phyloP scores from a whole-genome alignment of 192 early-diverging fungal genomes.

The Cladochytrium replicatum region DNA sequence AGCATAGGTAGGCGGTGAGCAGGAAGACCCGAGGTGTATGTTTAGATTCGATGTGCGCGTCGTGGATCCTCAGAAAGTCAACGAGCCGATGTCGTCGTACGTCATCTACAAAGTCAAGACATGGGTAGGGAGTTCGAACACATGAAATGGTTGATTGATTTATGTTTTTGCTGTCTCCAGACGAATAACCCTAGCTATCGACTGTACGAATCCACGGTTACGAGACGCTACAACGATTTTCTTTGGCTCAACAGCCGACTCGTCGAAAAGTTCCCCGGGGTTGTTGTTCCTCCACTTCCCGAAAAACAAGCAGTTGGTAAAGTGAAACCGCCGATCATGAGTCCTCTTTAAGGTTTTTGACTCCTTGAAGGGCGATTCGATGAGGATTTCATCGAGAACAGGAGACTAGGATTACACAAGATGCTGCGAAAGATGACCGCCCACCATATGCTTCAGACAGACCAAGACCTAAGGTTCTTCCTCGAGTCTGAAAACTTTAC shows the following conservation, averaged over 20 bases:
- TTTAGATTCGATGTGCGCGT: conserved; percentile 38
- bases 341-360: not conserved
- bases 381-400: conserved; percentile 88
- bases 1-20: too few species aligned
- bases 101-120: conserved; percentile 81
- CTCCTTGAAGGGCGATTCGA: conserved; percentile 66
- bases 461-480: conserved; percentile 76
- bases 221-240: conserved; percentile 87
- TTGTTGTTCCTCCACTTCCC: conserved; percentile 85
- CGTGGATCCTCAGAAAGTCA: conserved; percentile 81
- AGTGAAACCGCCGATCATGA: not conserved
- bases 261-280: conserved; percentile 65
- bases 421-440: conserved; percentile 68
- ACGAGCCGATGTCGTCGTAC: conserved; percentile 76
- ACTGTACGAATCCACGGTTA: conserved; percentile 67
- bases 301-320: conserved; percentile 85
- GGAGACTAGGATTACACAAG: conserved; percentile 71
- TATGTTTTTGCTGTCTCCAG: conserved; percentile 20
- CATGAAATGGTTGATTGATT: not conserved
- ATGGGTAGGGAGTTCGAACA: conserved; percentile 29
- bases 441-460: conserved; percentile 73
- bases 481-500: conserved; percentile 79
- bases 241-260: conserved; percentile 86
- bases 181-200: conserved; percentile 70
- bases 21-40: too few species aligned